Base-by-base conservation (phyloP, 495 filamentous ascomycete species). In the Platismatia glauca region DNA sequence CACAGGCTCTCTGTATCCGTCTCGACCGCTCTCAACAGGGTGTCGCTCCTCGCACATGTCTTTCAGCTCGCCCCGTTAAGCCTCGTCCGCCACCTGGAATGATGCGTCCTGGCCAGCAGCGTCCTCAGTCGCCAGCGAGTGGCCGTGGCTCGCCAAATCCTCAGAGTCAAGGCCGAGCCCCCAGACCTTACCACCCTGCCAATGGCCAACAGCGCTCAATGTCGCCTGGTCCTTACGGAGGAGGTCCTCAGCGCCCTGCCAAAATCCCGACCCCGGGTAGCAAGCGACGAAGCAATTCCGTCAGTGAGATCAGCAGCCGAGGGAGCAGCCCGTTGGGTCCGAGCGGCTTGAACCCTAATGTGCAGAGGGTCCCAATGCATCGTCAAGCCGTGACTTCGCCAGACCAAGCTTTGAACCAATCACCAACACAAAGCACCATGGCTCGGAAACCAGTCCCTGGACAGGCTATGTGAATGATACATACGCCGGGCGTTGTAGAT, bases 41-140 rank as follows among this genome's bases (percentile, higher is more conserved):
- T 74, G 95, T 97, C 57, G 90, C 86, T 60, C 94, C 94, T 24
- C 85, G 94, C 39, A 95, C 91, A 41, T 97, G 95, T 76, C 82
- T 98, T 35, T 97, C 95, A 33, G 87, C 90, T 56, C 85, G 89
- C 58, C 90, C 94, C 57, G 86, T 97, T 67, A 96, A 97, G 78
- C 91, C 94, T 60, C 89, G 91, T 24, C 79, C 78, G 61, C 79
- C 81, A 59, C 75, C 71, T 58, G 80, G 79, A 63, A 76, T 76
- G 60, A 79, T 80, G 71, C 79, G 76, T 48, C 77, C 81, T 43
- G 77, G 79, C 53, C 79, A 79, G 63, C 72, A 71, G 61, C 77
- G 78, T 58, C 77, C 77, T 1, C 79, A 81, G 74, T 73, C 76
- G 4, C 77, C 77, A 31, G 68, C 71, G 41, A 66, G 64, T 35